These are phyloP conservation scores for Ceratocystiopsis sp. DNA, from an alignment of 2,329 filamentous ascomycete genomes.

Conservation along the genomic window DNA sequence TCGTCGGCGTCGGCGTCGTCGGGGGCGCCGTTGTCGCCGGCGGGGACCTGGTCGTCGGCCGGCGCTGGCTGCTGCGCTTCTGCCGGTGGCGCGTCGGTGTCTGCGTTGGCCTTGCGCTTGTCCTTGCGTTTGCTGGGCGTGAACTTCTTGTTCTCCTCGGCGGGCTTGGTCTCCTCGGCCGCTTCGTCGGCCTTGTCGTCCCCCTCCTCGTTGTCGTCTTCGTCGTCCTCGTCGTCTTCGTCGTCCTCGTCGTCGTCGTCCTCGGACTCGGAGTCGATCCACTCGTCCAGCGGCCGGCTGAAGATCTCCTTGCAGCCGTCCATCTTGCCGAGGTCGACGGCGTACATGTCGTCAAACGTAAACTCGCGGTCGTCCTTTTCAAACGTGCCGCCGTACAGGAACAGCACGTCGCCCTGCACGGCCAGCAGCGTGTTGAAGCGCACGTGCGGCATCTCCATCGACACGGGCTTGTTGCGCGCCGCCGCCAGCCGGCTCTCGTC, in stretches of 20 bases:
- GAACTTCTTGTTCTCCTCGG: constrained; percentile 28
- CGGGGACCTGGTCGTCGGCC: constrained; percentile 11
- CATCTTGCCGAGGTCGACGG: constrained; percentile 83
- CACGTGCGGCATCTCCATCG: constrained; percentile 71
- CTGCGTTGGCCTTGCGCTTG: constrained; percentile 20
- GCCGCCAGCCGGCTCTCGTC: constrained; percentile 33
- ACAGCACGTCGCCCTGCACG: constrained; percentile 82
- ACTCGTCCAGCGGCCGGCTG: constrained; percentile 58
- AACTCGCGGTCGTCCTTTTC: constrained; percentile 91
- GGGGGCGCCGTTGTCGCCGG: constrained; percentile 16
- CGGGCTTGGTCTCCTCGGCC: constrained; percentile 24
- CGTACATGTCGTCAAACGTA: constrained; percentile 89
- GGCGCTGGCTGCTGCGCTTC: no score
- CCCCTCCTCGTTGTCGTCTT: constrained; percentile 39
- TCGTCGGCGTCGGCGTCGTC: constrained; percentile 29
- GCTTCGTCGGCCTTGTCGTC: constrained; percentile 35
- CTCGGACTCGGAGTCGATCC: constrained; percentile 47
- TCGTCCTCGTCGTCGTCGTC: constrained; percentile 44
- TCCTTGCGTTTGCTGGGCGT: constrained; percentile 41
- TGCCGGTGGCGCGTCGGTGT: no score
- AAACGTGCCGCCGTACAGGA: constrained; percentile 88
- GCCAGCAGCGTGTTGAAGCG: constrained; percentile 84
- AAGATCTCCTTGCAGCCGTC: constrained; percentile 90
- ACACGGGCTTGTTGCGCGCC: constrained; percentile 44
- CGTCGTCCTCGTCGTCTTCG: constrained; percentile 42